A percentile compares a stretch with the other conserved stretches of the same genome.
phyloP scores from a whole-genome alignment of 2,329 filamentous ascomycete genomes.

The Alternaria sp. region DNA sequence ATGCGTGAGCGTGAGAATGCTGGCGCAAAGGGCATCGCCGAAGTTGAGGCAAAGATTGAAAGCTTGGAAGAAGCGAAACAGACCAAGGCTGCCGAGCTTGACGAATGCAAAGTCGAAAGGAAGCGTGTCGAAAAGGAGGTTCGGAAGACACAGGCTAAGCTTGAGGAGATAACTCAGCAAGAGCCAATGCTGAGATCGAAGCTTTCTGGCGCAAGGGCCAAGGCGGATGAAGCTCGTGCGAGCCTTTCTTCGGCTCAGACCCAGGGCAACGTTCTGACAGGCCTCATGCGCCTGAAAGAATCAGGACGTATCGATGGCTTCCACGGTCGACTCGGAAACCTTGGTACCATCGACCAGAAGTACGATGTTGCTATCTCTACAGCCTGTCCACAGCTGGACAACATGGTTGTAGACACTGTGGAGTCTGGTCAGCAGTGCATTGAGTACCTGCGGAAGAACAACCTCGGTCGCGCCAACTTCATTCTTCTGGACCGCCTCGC shows the following conservation, averaged over 20 bases:
- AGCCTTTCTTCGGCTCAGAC: conserved; percentile 90
- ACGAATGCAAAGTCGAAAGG: conserved; percentile 78
- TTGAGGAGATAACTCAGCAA: conserved; percentile 74
- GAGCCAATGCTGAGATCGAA: conserved; percentile 85
- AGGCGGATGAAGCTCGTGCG: conserved; percentile 93
- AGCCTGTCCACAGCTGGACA: conserved; percentile 88
- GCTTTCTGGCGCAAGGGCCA: conserved; percentile 88
- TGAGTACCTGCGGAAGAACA: conserved; percentile 96
- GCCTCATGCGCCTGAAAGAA: conserved; percentile 92
- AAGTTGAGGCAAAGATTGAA: conserved; percentile 80
- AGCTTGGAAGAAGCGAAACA: conserved; percentile 75
- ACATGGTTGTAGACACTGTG: conserved; percentile 95
- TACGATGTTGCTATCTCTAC: conserved; percentile 99
- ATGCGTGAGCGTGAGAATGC: conserved; percentile 88
- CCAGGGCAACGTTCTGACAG: conserved; percentile 89
- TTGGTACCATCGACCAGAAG: conserved; percentile 90
- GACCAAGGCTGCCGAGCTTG: conserved; percentile 76
- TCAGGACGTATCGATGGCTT: conserved; percentile 97
- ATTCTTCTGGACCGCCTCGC: conserved; percentile 92
- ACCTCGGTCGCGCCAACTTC: conserved; percentile 94
- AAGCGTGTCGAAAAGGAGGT: conserved; percentile 77
- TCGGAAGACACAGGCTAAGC: conserved; percentile 73
- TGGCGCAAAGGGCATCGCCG: conserved; percentile 82
- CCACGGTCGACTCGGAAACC: conserved; percentile 91
- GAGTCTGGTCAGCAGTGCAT: conserved; percentile 98